These are phyloP conservation scores for Aspergillus ochraceoroseus DNA, from an alignment of 2,329 filamentous ascomycete species.

Conservation along the genomic window DNA sequence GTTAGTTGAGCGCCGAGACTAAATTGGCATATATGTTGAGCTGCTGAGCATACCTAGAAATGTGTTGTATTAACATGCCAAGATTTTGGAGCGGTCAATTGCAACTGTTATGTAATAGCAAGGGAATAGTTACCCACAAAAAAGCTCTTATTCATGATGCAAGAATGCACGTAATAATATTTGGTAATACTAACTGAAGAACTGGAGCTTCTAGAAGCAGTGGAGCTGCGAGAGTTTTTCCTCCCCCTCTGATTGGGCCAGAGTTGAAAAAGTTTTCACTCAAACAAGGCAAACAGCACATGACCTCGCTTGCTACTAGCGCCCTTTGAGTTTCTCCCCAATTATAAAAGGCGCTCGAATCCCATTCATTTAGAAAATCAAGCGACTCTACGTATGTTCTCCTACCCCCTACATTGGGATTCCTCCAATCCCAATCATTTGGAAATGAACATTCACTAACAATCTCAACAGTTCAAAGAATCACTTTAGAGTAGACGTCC, in stretches of 20 bases:
- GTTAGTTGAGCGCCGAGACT: too few species aligned
- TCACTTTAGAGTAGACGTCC: slow-evolving; percentile 98
- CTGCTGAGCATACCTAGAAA: too few species aligned
- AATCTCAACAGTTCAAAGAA: slow-evolving; percentile 57
- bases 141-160: too few species aligned
- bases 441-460: slow-evolving; percentile 21
- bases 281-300: slow-evolving; percentile 21
- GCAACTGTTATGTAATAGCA: too few species aligned
- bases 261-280: neutral
- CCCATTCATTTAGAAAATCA: slow-evolving; percentile 34
- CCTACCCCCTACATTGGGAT: slow-evolving; percentile 25
- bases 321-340: slow-evolving; percentile 1
- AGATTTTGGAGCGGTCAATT: too few species aligned
- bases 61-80: too few species aligned
- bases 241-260: slow-evolving; percentile 3
- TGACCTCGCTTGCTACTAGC: slow-evolving; percentile 30
- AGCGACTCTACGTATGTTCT: slow-evolving; percentile 44
- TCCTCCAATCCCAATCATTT: neutral
- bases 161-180: too few species aligned
- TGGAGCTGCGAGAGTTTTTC: neutral
- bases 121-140: too few species aligned
- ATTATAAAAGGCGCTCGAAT: slow-evolving; percentile 28
- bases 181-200: too few species aligned
- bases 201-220: slow-evolving; percentile 8
- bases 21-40: too few species aligned